phyloP scores from a whole-genome alignment of 345 rosid genomes.

The Hypericum perforatum region DNA sequence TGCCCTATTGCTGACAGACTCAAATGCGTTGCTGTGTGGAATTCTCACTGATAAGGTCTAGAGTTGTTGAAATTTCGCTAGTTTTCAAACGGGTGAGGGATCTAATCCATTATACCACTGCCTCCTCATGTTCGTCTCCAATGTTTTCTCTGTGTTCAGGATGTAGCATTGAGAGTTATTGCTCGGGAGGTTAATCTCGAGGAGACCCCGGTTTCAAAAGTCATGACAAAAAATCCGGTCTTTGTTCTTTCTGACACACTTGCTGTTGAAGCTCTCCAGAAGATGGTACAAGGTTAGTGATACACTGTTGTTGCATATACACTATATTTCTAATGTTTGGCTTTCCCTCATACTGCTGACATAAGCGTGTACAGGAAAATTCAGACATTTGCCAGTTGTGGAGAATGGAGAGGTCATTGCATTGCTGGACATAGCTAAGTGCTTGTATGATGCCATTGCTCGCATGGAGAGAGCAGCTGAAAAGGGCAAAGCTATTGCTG shows the following conservation, averaged over 20 bases:
- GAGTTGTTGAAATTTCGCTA: too few relatives aligned
- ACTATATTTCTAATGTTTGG: background rate
- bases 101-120: too few relatives aligned
- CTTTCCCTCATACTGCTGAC: constrained; percentile 8
- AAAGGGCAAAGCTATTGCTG: constrained; percentile 98
- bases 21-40: constrained; percentile 93
- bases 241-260: constrained; percentile 95
- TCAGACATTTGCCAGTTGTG: constrained; percentile 97
- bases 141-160: constrained; percentile 28
- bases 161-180: constrained; percentile 79
- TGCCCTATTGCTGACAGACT: constrained; percentile 84
- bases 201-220: constrained; percentile 89
- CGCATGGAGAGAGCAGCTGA: constrained; percentile 99
- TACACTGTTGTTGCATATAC: constrained; percentile 4
- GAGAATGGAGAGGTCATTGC: constrained; percentile 99
- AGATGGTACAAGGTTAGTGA: constrained; percentile 91
- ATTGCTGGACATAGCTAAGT: constrained; percentile 89
- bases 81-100: too few relatives aligned
- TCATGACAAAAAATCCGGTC: constrained; percentile 90
- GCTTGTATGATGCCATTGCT: constrained; percentile 95
- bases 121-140: background rate
- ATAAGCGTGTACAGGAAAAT: constrained; percentile 52
- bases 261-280: constrained; percentile 96
- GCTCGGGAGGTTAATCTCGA: constrained; percentile 66
- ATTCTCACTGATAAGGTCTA: constrained; percentile 94